Percentiles rank a stretch among this genome's conserved stretches.
phyloP scores from a whole-genome alignment of 768 basidiomycete species.

The Mycena floridula region DNA sequence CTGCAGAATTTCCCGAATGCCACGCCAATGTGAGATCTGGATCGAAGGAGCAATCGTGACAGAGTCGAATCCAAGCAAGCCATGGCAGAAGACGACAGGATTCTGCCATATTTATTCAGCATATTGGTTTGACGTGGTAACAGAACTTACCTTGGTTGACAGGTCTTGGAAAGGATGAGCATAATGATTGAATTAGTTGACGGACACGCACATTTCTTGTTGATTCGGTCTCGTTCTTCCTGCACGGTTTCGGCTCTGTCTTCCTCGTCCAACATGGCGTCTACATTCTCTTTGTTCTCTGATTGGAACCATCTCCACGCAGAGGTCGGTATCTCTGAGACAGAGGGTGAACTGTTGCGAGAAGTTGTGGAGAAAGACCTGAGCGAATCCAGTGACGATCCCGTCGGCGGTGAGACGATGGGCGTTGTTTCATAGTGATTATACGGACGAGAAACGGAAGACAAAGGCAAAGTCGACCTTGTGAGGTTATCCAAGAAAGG shows the following conservation, averaged over 20 bases:
- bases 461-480: conserved; percentile 57
- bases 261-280: conserved; percentile 42
- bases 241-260: conserved; percentile 45
- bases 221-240: conserved; percentile 38
- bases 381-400: conserved; percentile 23
- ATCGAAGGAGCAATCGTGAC: conserved; percentile 74
- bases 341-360: conserved; percentile 7
- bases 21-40: conserved; percentile 93
- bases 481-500: conserved; percentile 49
- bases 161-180: conserved; percentile 2
- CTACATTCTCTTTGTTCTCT: conserved; percentile 39
- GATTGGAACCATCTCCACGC: conserved; percentile 49
- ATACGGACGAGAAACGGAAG: conserved; percentile 44
- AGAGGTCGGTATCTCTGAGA: conserved; percentile 13
- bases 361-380: conserved; percentile 17
- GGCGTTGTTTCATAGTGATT: conserved; percentile 18
- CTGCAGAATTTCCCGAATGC: conserved; percentile 89
- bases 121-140: conserved; percentile 56
- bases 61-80: conserved; percentile 84
- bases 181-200: conserved; percentile 3
- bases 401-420: conserved; percentile 32
- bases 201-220: conserved; percentile 53
- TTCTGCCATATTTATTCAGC: too few species aligned
- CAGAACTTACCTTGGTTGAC: not conserved
- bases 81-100: conserved; percentile 94